These are phyloP conservation scores for Fusarium domesticum DNA, from an alignment of 2,329 filamentous ascomycete species.

Conservation along the genomic window DNA sequence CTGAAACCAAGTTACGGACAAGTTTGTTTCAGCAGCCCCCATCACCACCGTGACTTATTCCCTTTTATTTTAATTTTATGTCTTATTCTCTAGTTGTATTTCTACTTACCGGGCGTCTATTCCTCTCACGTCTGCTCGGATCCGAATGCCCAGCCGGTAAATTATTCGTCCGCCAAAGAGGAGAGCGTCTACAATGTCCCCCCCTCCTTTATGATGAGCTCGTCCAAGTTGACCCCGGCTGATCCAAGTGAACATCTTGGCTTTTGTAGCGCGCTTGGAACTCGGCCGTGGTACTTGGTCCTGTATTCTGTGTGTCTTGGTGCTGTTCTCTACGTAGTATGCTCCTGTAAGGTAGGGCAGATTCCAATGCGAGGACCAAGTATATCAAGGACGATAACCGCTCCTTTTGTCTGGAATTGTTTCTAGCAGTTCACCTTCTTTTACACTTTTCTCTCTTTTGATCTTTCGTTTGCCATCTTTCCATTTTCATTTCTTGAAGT, in stretches of 20 bases:
- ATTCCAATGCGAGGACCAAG: neutral
- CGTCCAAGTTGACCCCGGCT: slow-evolving; percentile 6
- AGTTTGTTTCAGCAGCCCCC: neutral
- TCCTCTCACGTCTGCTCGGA: neutral
- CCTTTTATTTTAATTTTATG: too few relatives aligned
- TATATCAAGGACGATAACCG: neutral
- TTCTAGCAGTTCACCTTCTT: slow-evolving; percentile 5
- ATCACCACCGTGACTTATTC: too few relatives aligned
- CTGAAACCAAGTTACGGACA: slow-evolving; percentile 2
- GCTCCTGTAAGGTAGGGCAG: neutral
- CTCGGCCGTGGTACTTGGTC: neutral
- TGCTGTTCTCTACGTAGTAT: neutral
- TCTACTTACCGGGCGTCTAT: too few relatives aligned
- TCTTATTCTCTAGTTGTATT: too few relatives aligned
- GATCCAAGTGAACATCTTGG: slow-evolving; percentile 9
- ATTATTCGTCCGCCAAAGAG: slow-evolving; percentile 22
- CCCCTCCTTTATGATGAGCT: too few relatives aligned
- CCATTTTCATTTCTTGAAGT: slow-evolving; percentile 5
- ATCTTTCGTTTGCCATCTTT: slow-evolving; percentile 1
- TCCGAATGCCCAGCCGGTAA: slow-evolving; percentile 20
- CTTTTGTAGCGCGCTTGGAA: neutral
- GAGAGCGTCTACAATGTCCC: too few relatives aligned
- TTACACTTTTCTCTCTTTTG: slow-evolving; percentile 6
- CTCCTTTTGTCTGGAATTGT: neutral
- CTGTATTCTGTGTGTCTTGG: neutral